Percentiles rank a stretch among this genome's conserved stretches.
These are phyloP conservation scores for Zymoseptoria passerinii DNA, from an alignment of 2,329 filamentous ascomycete species.

Conservation along the genomic window DNA sequence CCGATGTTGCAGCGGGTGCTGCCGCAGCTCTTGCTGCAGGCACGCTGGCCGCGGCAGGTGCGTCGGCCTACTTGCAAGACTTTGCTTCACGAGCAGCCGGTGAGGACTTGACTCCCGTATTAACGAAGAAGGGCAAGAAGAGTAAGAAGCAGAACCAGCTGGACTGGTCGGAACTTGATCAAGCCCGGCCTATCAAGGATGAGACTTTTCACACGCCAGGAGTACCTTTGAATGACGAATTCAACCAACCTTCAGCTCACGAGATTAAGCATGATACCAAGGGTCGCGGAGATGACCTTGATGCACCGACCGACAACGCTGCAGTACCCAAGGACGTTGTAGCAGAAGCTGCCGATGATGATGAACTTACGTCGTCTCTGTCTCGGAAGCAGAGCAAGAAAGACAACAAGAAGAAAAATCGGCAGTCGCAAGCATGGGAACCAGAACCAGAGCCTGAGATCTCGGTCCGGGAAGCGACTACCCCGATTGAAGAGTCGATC, in stretches of 20 bases:
- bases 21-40: neutral
- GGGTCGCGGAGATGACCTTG: neutral
- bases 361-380: neutral
- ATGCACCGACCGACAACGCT: neutral
- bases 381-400: conserved; percentile 21
- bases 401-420: conserved; percentile 13
- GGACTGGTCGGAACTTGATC: neutral
- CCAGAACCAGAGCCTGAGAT: conserved; percentile 4
- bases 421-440: conserved; percentile 4
- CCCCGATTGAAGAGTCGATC: neutral
- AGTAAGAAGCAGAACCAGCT: conserved; percentile 9
- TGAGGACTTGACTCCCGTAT: neutral
- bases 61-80: neutral
- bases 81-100: neutral
- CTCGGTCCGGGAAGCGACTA: neutral
- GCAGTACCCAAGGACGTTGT: neutral
- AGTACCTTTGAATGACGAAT: neutral
- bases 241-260: neutral
- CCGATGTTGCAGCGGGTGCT: neutral
- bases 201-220: neutral
- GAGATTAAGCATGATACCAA: neutral
- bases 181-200: neutral
- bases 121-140: conserved; percentile 19
- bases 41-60: neutral
- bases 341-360: neutral